Percentiles rank a stretch among this genome's conserved stretches.
Evolutionary conservation across 768 basidiomycete genomes (phyloP).

Genomic region (Rubroboletus pulcherrimus): DNA sequence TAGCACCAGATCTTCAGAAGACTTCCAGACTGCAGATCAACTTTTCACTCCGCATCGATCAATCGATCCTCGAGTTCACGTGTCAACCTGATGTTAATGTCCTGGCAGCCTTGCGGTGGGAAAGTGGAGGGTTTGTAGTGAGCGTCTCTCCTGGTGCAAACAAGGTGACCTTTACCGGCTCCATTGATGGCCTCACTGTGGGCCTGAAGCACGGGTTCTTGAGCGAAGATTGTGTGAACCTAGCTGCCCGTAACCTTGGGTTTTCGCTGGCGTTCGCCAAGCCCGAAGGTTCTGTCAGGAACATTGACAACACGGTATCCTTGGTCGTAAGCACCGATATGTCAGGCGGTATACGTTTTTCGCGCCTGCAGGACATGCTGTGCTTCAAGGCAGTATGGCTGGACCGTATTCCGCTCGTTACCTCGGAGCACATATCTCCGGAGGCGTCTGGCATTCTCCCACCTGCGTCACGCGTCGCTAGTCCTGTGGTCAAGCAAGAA

Average conservation of each 20-base stretch:
- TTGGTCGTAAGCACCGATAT: constrained; percentile 84
- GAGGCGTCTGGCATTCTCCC: constrained; percentile 19
- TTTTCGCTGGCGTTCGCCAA: constrained; percentile 74
- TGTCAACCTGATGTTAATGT: constrained; percentile 93
- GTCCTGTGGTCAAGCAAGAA: constrained; percentile 33
- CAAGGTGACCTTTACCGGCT: constrained; percentile 71
- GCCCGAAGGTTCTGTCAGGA: constrained; percentile 35
- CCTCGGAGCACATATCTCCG: constrained; percentile 32
- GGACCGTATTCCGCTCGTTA: constrained; percentile 78
- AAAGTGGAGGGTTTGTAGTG: constrained; percentile 87
- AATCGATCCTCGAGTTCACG: constrained; percentile 79
- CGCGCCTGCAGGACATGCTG: constrained; percentile 85
- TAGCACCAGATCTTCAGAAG: constrained; percentile 14
- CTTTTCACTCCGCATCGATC: constrained; percentile 88
- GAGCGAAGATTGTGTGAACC: constrained; percentile 75
- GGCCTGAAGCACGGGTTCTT: constrained; percentile 83
- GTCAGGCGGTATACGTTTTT: constrained; percentile 73
- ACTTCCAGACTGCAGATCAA: constrained; percentile 63
- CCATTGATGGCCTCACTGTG: constrained; percentile 75
- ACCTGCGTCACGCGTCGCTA: constrained; percentile 9
- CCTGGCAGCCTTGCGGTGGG: constrained; percentile 86
- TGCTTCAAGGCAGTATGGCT: constrained; percentile 96
- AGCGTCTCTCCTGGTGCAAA: constrained; percentile 71
- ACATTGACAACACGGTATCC: constrained; percentile 55
- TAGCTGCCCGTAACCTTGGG: constrained; percentile 78